phyloP scores from a whole-genome alignment of 257 asterid species.

The Solanum arcanum region DNA sequence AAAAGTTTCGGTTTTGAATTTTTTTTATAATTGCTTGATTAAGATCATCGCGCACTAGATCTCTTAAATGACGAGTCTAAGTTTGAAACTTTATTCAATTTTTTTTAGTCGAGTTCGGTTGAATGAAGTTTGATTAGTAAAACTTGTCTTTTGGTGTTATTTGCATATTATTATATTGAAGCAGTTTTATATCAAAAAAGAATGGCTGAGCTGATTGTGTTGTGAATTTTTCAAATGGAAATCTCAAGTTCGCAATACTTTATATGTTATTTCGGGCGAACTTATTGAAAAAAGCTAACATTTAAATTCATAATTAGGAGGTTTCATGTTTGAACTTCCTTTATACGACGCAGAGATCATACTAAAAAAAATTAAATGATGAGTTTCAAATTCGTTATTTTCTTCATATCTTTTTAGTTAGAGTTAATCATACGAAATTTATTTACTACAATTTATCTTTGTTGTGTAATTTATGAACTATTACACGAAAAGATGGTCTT shows the following conservation, averaged over 20 bases:
- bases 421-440: not conserved
- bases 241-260: too few species aligned
- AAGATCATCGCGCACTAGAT: not conserved
- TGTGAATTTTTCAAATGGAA: too few species aligned
- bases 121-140: not conserved
- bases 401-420: rapidly evolving
- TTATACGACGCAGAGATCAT: not conserved
- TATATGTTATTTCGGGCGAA: too few species aligned
- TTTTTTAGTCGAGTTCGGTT: too few species aligned
- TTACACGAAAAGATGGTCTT: not conserved
- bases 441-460: not conserved
- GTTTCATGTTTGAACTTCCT: not conserved
- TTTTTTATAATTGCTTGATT: not conserved
- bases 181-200: not conserved
- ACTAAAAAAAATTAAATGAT: not conserved
- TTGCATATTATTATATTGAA: too few species aligned
- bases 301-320: not conserved
- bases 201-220: not conserved
- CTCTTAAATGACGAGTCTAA: too few species aligned
- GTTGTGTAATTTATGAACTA: not conserved
- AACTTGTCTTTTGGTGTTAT: too few species aligned
- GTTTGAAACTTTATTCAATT: too few species aligned
- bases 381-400: rapidly evolving
- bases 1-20: too few species aligned
- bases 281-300: not conserved